Evolutionary conservation across 2,329 filamentous ascomycete genomes (phyloP), one percentile per base, ranked within the genome.

Genomic region (Dichotomopilus funicola): DNA sequence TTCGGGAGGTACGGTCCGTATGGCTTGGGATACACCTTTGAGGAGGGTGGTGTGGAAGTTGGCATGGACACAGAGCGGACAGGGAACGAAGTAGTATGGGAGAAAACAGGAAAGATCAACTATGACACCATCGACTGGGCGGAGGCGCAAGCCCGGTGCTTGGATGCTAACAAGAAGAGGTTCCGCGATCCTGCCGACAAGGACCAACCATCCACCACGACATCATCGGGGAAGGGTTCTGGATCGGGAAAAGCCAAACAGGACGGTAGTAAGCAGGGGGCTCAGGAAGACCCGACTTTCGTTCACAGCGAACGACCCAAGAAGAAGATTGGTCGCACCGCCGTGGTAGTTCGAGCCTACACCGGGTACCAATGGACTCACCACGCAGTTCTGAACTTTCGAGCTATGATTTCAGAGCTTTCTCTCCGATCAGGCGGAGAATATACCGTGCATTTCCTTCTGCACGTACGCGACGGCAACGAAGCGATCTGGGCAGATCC

Each of bases 1-100:
- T 95, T 90, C 66, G 88, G 89, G 13, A 82, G 91, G 47, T 81
- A 92, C 40, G 91, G 89, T 0, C 87, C 90, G 0, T 96, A 96
- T 65, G 91, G 91, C 0, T 75, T 91, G 42, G 91, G 91, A n/a
- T 95, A 95, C 70, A 82, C 80, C 63, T 78, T 80, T 57, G 80
- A 83, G 54, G 80, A 82, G 60, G 91, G 91, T 11, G 91, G 91
- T 27, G 71, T 81, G 0, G 82, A 81, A 33, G 83, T 91, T 53
- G 83, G 83, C n/a, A 76, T 88, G 54, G 88, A 89, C 41, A 84
- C 83, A 1, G 88, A 94, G 62, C 75, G 76, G 37, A 79, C 87
- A 19, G 89, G 86, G 75, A 81, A 79, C 51, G 78, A 86, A 35
- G 72, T 72, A 41, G 73, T 86, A 9, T 86, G 81, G 80, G 69